Evolutionary conservation across 345 rosid species (phyloP).

Genomic region (Citrus maxima): DNA sequence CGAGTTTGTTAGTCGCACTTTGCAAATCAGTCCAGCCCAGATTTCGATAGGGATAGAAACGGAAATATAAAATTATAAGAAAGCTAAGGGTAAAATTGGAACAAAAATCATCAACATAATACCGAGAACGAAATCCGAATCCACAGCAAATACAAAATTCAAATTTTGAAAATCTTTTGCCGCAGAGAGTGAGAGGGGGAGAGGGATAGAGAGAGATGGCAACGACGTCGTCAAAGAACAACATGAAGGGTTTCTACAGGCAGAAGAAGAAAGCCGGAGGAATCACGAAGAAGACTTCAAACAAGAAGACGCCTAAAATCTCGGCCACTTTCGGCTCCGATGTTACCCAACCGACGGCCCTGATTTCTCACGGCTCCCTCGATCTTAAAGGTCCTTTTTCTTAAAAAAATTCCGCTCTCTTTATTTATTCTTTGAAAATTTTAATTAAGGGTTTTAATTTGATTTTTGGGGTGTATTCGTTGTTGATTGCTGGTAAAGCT

Average conservation of each 20-base stretch:
- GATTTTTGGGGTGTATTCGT: not conserved
- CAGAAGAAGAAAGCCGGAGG: slow-evolving; percentile 48
- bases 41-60: not conserved
- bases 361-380: slow-evolving; percentile 49
- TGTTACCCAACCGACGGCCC: slow-evolving; percentile 42
- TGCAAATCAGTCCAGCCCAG: not conserved
- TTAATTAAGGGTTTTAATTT: not conserved
- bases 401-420: not conserved
- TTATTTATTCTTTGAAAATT: not conserved
- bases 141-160: slow-evolving; percentile 10
- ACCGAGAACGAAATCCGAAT: too few species aligned
- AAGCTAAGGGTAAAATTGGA: not conserved
- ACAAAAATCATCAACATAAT: not conserved
- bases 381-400: slow-evolving; percentile 46
- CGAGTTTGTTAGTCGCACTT: not conserved
- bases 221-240: slow-evolving; percentile 39
- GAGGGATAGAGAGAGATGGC: slow-evolving; percentile 29
- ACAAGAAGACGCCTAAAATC: slow-evolving; percentile 31
- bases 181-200: slow-evolving; percentile 22
- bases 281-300: slow-evolving; percentile 30
- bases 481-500: not conserved
- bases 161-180: slow-evolving; percentile 24
- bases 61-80: not conserved
- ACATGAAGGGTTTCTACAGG: slow-evolving; percentile 60
- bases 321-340: slow-evolving; percentile 42